Evolutionary conservation across 129 eudicot genomes (phyloP).

Genomic region (Gnaphalium uliginosum): DNA sequence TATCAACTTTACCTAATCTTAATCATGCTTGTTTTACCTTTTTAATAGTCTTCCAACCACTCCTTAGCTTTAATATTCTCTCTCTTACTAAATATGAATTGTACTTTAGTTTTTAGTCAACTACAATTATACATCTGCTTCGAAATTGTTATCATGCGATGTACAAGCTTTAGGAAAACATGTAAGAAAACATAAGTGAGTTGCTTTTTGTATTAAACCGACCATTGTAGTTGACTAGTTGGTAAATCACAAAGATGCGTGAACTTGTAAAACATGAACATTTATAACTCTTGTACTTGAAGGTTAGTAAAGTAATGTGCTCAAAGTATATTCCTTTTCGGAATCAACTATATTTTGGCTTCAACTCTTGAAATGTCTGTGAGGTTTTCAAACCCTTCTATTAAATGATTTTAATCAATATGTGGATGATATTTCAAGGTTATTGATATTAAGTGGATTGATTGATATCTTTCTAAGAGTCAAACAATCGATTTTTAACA

Average conservation of each 20-base stretch:
- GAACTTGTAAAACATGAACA: no score
- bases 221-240: constrained; percentile 3
- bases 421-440: constrained; percentile 1
- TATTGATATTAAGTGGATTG: not conserved
- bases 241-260: not conserved
- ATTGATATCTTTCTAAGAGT: constrained; percentile 9
- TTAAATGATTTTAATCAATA: not conserved
- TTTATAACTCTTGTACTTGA: no score
- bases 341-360: not conserved
- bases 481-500: not conserved
- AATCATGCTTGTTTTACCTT: constrained; percentile 21
- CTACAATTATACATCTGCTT: constrained; percentile 13
- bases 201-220: constrained; percentile 10
- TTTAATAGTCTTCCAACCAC: constrained; percentile 33
- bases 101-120: constrained; percentile 26
- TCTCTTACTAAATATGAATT: constrained; percentile 13
- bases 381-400: not conserved
- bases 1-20: constrained; percentile 38
- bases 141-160: not conserved
- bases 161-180: constrained; percentile 4
- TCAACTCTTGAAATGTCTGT: not conserved
- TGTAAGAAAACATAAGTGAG: not conserved
- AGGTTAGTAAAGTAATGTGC: no score
- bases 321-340: not conserved
- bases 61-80: constrained; percentile 26